A percentile compares a stretch with the other conserved stretches of the same genome.
phyloP scores from a whole-genome alignment of 225 moss, liverwort and hornwort genomes.

The Physcomitrellopsis africana region DNA sequence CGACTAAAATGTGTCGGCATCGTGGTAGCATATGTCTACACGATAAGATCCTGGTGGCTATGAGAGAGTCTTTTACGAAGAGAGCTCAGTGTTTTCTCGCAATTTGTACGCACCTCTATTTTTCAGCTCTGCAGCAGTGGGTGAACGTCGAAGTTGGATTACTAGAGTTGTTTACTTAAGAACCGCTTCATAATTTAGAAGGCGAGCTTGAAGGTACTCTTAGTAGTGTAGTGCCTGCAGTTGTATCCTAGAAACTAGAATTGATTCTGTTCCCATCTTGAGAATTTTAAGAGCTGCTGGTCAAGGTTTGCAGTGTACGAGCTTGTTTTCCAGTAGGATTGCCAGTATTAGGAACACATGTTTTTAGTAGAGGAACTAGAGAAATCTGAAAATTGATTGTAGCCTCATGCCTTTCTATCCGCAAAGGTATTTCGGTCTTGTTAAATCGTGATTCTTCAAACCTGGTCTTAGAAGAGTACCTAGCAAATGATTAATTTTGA shows the following conservation, averaged over 20 bases:
- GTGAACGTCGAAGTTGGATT: conserved; percentile 21
- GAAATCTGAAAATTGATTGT: too few species aligned
- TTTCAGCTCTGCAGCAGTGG: conserved; percentile 12
- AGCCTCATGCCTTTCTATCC: too few species aligned
- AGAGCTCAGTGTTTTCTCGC: not conserved
- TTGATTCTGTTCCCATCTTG: not conserved
- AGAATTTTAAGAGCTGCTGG: too few species aligned
- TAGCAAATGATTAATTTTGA: too few species aligned
- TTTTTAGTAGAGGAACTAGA: too few species aligned
- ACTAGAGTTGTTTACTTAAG: conserved; percentile 3
- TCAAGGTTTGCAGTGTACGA: too few species aligned
- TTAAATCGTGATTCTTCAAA: too few species aligned
- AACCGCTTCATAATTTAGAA: conserved; percentile 19
- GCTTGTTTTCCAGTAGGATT: too few species aligned
- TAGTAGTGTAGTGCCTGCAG: not conserved
- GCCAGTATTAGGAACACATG: too few species aligned
- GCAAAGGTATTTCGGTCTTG: too few species aligned
- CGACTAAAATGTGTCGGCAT: not conserved
- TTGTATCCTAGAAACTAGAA: not conserved
- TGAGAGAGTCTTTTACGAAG: not conserved
- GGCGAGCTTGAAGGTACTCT: not conserved
- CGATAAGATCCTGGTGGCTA: not conserved
- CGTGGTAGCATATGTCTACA: not conserved
- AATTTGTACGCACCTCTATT: conserved; percentile 6
- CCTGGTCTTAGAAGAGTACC: too few species aligned